Base-by-base conservation (phyloP, 768 basidiomycete species). In the Amanita exitialis region DNA sequence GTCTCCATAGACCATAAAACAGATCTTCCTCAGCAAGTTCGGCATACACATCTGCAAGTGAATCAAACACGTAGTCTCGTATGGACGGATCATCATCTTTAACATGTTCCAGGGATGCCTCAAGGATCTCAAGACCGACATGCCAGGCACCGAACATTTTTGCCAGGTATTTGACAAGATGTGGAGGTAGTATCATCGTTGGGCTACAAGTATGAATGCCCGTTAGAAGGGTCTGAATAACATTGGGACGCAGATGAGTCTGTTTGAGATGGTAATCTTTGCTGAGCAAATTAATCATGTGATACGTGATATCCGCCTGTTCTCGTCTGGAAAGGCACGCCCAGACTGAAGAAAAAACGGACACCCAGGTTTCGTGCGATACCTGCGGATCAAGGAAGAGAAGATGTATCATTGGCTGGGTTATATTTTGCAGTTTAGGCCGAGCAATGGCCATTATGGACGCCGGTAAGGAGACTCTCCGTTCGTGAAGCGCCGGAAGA, bases 141-240 rank as follows among this genome's bases (percentile, higher is more conserved):
- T 96, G 88, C 94, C 95, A 98, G n/a, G 90, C 89, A 35, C 90
- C 85, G 65, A 88, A 99, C 0, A 90, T 90, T 68, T 97, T 96
- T 15, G 90, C 91, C 30, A 98, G 82, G 63, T 93, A 99, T 63
- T 97, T 97, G 58, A 97, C 77, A 32, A 99, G 80, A 59, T 95
- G 88, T 9, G 96, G 94, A 6, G 96, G 96, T 2, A 99, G 75
- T 27, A 79, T 82, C 76, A 96, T 85, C 0, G 87, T 78, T 4
- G 94, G 91, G 6, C 74, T 79, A 63, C 94, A 96, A n/a, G 83
- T 79, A 36, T 90, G 81, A 37, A 90, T 75, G 1, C 90, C 90
- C 16, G 78, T 77, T 20, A 99, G 82, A 25, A 99, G 73, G 0
- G 92, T 92, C 62, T 96, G 87, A 42, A 98, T 80, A 53, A 95